Evolutionary conservation across 176 grass and related monocot species (phyloP), one percentile per base, ranked within the genome.

Genomic region (Neostapfia colusana): DNA sequence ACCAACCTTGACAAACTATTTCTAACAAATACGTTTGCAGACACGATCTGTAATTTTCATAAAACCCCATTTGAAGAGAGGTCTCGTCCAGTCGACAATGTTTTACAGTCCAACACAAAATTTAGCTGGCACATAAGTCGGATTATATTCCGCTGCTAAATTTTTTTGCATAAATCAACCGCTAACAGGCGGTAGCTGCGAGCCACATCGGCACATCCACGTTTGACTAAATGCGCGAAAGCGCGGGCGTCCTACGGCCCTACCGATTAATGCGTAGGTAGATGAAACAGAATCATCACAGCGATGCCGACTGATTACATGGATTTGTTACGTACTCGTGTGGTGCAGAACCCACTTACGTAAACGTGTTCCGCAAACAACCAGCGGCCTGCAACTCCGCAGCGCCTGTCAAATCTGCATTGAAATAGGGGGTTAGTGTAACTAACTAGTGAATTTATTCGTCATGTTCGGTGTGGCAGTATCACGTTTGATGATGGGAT

Each of bases 151-250:
- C n/a, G n/a, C n/a, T n/a, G n/a, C n/a, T n/a, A n/a, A n/a, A n/a
- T n/a, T n/a, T n/a, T n/a, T n/a, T n/a, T n/a, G 24, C 24, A 11
- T 1, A n/a, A 45, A 75, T 75, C 73, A 75, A n/a, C 45, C 73
- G 16, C 73, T 46, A n/a, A 20, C 57, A 26, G 57, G 15, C 31
- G 16, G 31, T 62, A 76, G 31, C 4, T 11, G 40, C 55, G 5
- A 38, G 13, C 51, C 12, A 17, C 18, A 12, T 53, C 8, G 5
- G 31, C 21, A 31, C 9, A 40, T 73, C 49, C 23, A 41, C 21
- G 10, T 41, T 26, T 74, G 53, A 43, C 36, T 17, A 4, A 4
- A 36, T 36, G 46, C 10, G 42, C 69, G 37, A 37, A 36, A 21
- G 46, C 10, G 42, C 69, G 37, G 21, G 48, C 31, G 48, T 18